Conservation (phyloP, 768 basidiomycete species). For the Termitomyces bulborhizus region DNA sequence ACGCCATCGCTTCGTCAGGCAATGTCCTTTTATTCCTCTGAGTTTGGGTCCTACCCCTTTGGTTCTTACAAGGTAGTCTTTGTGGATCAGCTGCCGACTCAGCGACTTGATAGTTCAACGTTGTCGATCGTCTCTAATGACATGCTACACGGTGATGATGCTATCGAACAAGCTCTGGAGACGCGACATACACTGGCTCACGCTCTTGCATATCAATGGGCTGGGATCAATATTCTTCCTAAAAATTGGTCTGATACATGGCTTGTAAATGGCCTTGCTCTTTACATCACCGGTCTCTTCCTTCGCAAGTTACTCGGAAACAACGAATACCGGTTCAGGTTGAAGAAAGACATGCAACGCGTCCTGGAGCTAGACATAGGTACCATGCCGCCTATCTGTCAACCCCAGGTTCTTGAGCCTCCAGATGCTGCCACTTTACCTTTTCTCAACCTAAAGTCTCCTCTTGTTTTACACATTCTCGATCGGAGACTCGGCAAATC, state of each 20-base stretch:
- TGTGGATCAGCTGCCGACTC: conserved; percentile 80
- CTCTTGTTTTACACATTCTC: conserved; percentile 93
- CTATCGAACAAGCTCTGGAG: conserved; percentile 91
- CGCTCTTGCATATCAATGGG: conserved; percentile 93
- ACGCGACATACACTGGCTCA: conserved; percentile 82
- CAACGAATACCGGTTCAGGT: conserved; percentile 92
- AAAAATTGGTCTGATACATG: conserved; percentile 92
- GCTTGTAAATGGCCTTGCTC: conserved; percentile 92
- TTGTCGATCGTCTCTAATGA: conserved; percentile 76
- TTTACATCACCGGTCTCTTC: conserved; percentile 88
- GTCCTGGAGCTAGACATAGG: conserved; percentile 86
- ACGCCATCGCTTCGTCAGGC: conserved; percentile 77
- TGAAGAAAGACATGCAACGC: conserved; percentile 96
- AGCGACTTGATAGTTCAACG: conserved; percentile 81
- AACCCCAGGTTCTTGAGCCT: conserved; percentile 79
- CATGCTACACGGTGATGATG: conserved; percentile 78
- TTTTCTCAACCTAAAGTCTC: conserved; percentile 93
- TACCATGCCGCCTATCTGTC: conserved; percentile 87
- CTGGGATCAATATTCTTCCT: conserved; percentile 92
- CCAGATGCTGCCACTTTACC: conserved; percentile 74
- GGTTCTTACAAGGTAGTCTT: conserved; percentile 92
- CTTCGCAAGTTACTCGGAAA: conserved; percentile 84
- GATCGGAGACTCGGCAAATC: conserved; percentile 92
- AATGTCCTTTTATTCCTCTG: conserved; percentile 87
- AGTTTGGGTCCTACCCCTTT: conserved; percentile 96